Percentiles rank a stretch among this genome's conserved stretches.
Evolutionary conservation across 768 basidiomycete genomes (phyloP).

Genomic region (Xerocomellus intermedius): DNA sequence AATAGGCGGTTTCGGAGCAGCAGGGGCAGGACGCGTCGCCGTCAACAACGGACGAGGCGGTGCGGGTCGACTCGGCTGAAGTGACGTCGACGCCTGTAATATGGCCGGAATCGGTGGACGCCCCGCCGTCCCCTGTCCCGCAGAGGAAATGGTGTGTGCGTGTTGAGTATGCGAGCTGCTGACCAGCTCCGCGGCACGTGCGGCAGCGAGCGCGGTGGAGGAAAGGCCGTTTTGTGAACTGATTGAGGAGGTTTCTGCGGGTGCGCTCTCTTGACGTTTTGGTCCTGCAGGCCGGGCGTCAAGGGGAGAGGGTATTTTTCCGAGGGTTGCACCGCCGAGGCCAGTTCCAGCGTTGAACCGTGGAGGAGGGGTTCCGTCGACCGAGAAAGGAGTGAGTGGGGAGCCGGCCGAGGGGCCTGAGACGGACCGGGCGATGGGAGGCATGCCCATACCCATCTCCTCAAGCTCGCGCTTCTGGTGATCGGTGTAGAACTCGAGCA

Average conservation of each 20-base stretch:
- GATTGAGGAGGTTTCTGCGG: constrained; percentile 32
- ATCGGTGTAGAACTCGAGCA: constrained; percentile 97
- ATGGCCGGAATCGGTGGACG: constrained; percentile 31
- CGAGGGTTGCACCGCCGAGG: constrained; percentile 63
- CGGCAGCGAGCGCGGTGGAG: constrained; percentile 47
- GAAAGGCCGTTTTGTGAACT: constrained; percentile 37
- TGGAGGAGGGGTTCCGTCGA: constrained; percentile 50
- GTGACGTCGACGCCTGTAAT: constrained; percentile 33
- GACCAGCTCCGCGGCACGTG: constrained; percentile 62
- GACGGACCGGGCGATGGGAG: constrained; percentile 23
- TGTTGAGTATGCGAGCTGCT: constrained; percentile 48
- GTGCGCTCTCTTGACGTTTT: constrained; percentile 48
- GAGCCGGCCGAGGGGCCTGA: constrained; percentile 18
- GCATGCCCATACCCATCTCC: constrained; percentile 44
- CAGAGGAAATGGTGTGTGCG: constrained; percentile 40
- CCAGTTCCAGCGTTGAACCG: constrained; percentile 93
- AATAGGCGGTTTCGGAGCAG: constrained; percentile 41
- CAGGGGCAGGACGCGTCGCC: constrained; percentile 53
- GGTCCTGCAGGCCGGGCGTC: constrained; percentile 35
- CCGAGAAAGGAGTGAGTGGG: constrained; percentile 38
- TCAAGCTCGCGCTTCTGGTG: constrained; percentile 95
- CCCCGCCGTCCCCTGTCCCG: constrained; percentile 22
- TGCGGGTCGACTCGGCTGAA: constrained; percentile 61
- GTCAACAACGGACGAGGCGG: constrained; percentile 67
- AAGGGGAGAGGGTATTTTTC: constrained; percentile 42